phyloP scores from a whole-genome alignment of 1,284 basidiomycete species.

The Cryptococcus amylolentus region DNA sequence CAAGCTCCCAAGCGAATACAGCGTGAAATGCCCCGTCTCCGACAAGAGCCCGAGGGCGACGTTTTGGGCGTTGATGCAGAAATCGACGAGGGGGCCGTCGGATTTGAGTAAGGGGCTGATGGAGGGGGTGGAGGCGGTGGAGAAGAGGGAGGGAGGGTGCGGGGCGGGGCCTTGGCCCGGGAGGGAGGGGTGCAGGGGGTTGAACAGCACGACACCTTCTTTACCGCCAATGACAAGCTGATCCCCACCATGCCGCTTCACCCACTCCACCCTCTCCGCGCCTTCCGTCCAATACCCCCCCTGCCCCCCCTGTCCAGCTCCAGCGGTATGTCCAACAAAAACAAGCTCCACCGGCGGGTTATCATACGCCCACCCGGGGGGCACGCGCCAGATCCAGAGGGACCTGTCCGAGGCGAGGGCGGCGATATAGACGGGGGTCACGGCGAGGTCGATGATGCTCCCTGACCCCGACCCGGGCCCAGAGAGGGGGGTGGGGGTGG shows the following conservation, averaged over 20 bases:
- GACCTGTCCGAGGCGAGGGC: conserved; percentile 27
- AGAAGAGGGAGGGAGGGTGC: too few relatives aligned
- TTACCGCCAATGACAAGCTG: conserved; percentile 35
- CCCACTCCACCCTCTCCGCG: conserved; percentile 33
- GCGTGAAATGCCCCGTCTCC: conserved; percentile 23
- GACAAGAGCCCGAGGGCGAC: conserved; percentile 41
- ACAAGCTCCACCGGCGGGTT: conserved; percentile 22
- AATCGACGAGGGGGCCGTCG: conserved; percentile 19
- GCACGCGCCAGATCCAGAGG: conserved; percentile 32
- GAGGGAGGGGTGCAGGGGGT: conserved; percentile 4
- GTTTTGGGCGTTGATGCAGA: conserved; percentile 39
- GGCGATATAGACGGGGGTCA: conserved; percentile 24
- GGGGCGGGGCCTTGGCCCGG: too few relatives aligned
- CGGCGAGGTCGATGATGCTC: conserved; percentile 36
- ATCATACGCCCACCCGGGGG: conserved; percentile 27
- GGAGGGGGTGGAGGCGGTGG: too few relatives aligned
- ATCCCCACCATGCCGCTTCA: conserved; percentile 24
- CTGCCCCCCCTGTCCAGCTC: conserved; percentile 13
- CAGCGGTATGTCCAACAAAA: background rate
- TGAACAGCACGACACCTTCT: conserved; percentile 33
- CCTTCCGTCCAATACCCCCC: background rate
- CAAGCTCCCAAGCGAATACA: conserved; percentile 31
- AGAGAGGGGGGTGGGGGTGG: background rate
- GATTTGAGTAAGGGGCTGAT: background rate
- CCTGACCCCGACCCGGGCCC: conserved; percentile 1